Evolutionary conservation across 1,284 basidiomycete species (phyloP).

Genomic region (Entoloma clypeatum): DNA sequence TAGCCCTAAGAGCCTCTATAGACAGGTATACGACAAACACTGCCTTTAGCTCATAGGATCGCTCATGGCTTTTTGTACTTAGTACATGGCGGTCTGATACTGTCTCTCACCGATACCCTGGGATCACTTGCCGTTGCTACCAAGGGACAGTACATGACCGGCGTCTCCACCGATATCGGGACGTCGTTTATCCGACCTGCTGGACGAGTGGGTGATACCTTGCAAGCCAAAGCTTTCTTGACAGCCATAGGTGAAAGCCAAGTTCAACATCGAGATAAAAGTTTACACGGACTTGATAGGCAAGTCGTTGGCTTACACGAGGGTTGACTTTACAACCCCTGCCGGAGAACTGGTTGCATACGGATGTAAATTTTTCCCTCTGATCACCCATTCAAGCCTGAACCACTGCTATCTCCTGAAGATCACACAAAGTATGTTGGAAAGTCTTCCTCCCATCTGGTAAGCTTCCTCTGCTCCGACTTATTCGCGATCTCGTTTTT

Average conservation of each 20-base stretch:
- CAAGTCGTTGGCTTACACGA: slow-evolving; percentile 80
- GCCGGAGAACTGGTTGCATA: slow-evolving; percentile 79
- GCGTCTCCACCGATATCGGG: slow-evolving; percentile 85
- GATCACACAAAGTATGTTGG: slow-evolving; percentile 90
- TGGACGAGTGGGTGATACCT: slow-evolving; percentile 59
- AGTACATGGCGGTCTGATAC: slow-evolving; percentile 82
- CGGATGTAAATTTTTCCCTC: slow-evolving; percentile 53
- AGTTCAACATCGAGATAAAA: slow-evolving; percentile 18
- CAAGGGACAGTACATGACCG: slow-evolving; percentile 80
- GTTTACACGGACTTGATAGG: slow-evolving; percentile 41
- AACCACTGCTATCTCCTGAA: slow-evolving; percentile 32
- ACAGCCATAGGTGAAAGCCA: slow-evolving; percentile 68
- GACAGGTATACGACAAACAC: slow-evolving; percentile 18
- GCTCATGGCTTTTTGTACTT: background rate
- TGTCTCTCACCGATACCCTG: slow-evolving; percentile 82
- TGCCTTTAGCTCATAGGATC: background rate
- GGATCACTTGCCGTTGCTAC: slow-evolving; percentile 82
- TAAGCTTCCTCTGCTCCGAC: slow-evolving; percentile 31
- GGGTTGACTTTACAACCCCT: slow-evolving; percentile 72
- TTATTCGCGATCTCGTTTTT: background rate
- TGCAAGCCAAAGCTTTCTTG: slow-evolving; percentile 59
- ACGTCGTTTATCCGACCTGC: slow-evolving; percentile 78
- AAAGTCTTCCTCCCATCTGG: slow-evolving; percentile 62
- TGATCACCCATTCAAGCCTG: too few relatives aligned
- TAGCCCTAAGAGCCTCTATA: slow-evolving; percentile 8